Conservation (phyloP, 164 flowering plant genomes). For the Chimonanthus salicifolius region DNA sequence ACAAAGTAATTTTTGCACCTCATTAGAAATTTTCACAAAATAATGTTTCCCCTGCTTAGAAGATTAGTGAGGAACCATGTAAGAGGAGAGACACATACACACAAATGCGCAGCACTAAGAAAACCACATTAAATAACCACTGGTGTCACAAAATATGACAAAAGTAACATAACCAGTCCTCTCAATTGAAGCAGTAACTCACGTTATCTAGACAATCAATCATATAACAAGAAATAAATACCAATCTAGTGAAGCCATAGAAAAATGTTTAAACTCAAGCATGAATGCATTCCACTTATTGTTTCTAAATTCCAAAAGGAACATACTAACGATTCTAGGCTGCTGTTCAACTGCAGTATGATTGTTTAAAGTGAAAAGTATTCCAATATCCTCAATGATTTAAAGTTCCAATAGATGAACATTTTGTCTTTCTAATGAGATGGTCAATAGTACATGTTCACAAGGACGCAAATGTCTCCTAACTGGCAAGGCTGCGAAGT, state of each 20-base stretch:
- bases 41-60: too few relatives aligned
- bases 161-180: background rate
- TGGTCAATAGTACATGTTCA: background rate
- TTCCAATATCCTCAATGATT: background rate
- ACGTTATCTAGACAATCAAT: background rate
- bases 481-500: background rate
- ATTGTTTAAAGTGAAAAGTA: too few relatives aligned
- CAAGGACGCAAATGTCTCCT: background rate
- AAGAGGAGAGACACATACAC: too few relatives aligned
- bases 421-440: background rate
- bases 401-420: background rate
- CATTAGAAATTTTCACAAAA: too few relatives aligned
- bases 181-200: background rate
- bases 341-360: background rate
- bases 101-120: too few relatives aligned
- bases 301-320: background rate
- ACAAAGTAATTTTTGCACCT: too few relatives aligned
- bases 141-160: too few relatives aligned
- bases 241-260: background rate
- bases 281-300: too few relatives aligned
- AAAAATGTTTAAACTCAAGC: background rate
- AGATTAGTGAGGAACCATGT: too few relatives aligned
- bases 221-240: background rate
- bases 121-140: too few relatives aligned
- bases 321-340: background rate